Evolutionary conservation across 371 early-diverging fungal species (phyloP).

Genomic region (Thermomucor indicae-seudaticae): DNA sequence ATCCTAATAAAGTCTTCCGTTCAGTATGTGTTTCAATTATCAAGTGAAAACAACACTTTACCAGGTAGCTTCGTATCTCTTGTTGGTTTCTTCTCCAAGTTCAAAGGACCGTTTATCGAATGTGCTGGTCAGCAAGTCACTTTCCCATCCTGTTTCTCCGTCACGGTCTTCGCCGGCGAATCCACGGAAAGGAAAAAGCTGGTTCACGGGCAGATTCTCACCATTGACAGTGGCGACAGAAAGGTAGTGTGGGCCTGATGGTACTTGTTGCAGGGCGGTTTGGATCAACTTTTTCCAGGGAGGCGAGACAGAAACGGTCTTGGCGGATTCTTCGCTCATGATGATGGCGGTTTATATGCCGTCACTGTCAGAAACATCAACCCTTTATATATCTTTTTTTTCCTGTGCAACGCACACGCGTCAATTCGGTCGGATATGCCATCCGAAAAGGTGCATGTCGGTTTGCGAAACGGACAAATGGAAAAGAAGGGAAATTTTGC

Average conservation of each 20-base stretch:
- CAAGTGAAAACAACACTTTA: not conserved
- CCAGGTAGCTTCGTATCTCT: slow-evolving; percentile 22
- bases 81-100: slow-evolving; percentile 27
- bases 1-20: not conserved
- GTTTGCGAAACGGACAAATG: too few relatives aligned
- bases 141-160: slow-evolving; percentile 34
- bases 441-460: too few relatives aligned
- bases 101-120: slow-evolving; percentile 37
- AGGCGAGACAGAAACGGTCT: slow-evolving; percentile 3
- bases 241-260: slow-evolving; percentile 6
- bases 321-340: not conserved
- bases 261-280: not conserved
- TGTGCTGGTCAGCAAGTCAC: slow-evolving; percentile 29
- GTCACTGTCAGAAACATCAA: too few relatives aligned
- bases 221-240: slow-evolving; percentile 14
- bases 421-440: too few relatives aligned
- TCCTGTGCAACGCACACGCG: too few relatives aligned
- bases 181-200: slow-evolving; percentile 18
- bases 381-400: too few relatives aligned
- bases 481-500: too few relatives aligned
- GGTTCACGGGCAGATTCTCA: slow-evolving; percentile 15
- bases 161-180: slow-evolving; percentile 42
- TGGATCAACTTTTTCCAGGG: slow-evolving; percentile 11
- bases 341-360: not conserved
- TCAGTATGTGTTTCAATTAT: not conserved